Conservation (phyloP, 1,284 basidiomycete species). For the Rhodotorula sp. region DNA sequence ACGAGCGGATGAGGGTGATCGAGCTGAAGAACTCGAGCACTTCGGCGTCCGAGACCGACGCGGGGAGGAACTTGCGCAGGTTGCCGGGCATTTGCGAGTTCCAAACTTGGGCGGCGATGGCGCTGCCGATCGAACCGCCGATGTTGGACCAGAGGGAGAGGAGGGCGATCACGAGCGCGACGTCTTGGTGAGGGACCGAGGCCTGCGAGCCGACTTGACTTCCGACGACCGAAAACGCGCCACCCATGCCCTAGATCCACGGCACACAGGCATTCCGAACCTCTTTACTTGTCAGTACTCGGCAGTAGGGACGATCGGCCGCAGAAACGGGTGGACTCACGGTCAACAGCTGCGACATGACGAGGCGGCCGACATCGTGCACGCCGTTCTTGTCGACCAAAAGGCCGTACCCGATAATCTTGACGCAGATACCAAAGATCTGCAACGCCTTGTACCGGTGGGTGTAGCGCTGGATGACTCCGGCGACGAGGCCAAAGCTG, state of each 20-base stretch:
- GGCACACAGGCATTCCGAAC: no score
- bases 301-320: neutral
- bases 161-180: constrained; percentile 44
- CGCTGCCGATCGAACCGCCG: constrained; percentile 37
- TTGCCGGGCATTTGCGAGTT: constrained; percentile 36
- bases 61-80: constrained; percentile 34
- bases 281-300: neutral
- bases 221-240: constrained; percentile 41
- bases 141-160: constrained; percentile 43
- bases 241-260: constrained; percentile 13
- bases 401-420: constrained; percentile 35
- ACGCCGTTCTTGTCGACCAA: constrained; percentile 30
- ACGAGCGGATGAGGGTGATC: constrained; percentile 32
- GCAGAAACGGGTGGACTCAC: neutral
- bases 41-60: constrained; percentile 21
- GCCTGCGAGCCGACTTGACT: constrained; percentile 46
- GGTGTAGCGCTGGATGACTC: constrained; percentile 51
- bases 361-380: constrained; percentile 33
- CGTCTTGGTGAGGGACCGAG: constrained; percentile 46
- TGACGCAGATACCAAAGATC: constrained; percentile 33
- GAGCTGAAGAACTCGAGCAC: constrained; percentile 2
- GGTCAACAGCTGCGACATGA: constrained; percentile 32
- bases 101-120: constrained; percentile 44
- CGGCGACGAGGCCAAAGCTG: constrained; percentile 52
- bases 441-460: constrained; percentile 53